These are phyloP conservation scores for Penicillium sp. DNA, from an alignment of 2,329 filamentous ascomycete genomes.

Conservation along the genomic window DNA sequence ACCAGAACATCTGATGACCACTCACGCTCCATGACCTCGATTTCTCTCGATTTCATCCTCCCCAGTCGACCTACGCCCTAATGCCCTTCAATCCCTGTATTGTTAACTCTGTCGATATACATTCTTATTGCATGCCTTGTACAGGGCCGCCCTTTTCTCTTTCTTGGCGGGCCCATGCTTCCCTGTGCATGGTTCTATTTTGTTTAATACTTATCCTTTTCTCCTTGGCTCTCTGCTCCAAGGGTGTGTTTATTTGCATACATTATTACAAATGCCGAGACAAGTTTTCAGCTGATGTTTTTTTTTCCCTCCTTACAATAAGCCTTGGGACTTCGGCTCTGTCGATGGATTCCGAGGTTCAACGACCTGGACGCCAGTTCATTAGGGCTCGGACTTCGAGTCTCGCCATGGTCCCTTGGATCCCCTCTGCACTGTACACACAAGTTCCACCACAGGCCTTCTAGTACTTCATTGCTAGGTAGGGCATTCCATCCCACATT, in stretches of 20 bases:
- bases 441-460: background rate
- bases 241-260: slow-evolving; percentile 6
- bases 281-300: too few species aligned
- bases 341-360: too few species aligned
- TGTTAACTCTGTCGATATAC: slow-evolving; percentile 27
- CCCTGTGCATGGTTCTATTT: slow-evolving; percentile 22
- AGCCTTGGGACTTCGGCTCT: background rate
- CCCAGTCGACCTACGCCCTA: slow-evolving; percentile 20
- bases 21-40: slow-evolving; percentile 26
- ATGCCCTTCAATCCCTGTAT: slow-evolving; percentile 23
- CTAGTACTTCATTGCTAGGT: background rate
- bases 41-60: slow-evolving; percentile 11
- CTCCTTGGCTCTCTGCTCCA: slow-evolving; percentile 5
- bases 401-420: background rate
- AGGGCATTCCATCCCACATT: slow-evolving; percentile 1
- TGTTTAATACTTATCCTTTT: slow-evolving; percentile 29
- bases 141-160: slow-evolving; percentile 20
- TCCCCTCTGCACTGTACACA: background rate
- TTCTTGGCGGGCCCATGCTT: slow-evolving; percentile 12
- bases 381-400: too few species aligned
- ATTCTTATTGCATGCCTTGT: slow-evolving; percentile 24
- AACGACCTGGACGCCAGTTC: too few species aligned
- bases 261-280: background rate
- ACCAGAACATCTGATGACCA: slow-evolving; percentile 17
- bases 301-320: background rate